Evolutionary conservation across 257 asterid species (phyloP), one percentile per base, ranked within the genome.

Genomic region (Penstemon davidsonii): DNA sequence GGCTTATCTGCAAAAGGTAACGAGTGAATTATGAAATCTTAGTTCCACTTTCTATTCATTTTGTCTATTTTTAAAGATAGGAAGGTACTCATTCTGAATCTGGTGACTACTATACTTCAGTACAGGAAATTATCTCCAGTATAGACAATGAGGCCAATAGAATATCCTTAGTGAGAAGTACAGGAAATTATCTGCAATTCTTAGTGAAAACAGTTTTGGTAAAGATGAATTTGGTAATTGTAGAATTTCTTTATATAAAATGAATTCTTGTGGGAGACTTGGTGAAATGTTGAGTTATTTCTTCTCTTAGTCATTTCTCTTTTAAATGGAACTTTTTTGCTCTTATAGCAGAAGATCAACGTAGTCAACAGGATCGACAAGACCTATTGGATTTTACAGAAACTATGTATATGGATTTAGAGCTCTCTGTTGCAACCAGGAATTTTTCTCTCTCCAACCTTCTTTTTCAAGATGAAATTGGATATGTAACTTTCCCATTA

Each of bases 401-500:
- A 75, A 83, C 78, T 42, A 79, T 85, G n/a, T 88, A 87, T 80
- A 78, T 87, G 12, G 87, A 85, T 66, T 86, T 72, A 77, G 96
- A 91, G 71, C 91, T 91, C 69, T 89, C 89, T 46, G 67, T 66
- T 64, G 97, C 93, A 42, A 82, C 95, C 3, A 82, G 82, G 33
- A 61, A 80, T 73, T 91, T 91, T 74, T 82, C 87, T 25, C 66
- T 69, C 25, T 5, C 66, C 69, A 88, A 88, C 82, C 93, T 91
- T 62, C 89, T 88, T 43, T 95, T 95, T 64, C 86, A 87, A 73
- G 96, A 96, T 78, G 96, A 96, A 66, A 87, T 91, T 77, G 96
- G 96, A 65, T 88, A 85, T 79, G 97, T 88, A 89, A 55, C 95
- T 87, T 49, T 88, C 80, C 68, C 80, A 88, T 76, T 96, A 91